Evolutionary conservation across 2,329 filamentous ascomycete genomes (phyloP).

Genomic region (Leptographium wingfieldii): DNA sequence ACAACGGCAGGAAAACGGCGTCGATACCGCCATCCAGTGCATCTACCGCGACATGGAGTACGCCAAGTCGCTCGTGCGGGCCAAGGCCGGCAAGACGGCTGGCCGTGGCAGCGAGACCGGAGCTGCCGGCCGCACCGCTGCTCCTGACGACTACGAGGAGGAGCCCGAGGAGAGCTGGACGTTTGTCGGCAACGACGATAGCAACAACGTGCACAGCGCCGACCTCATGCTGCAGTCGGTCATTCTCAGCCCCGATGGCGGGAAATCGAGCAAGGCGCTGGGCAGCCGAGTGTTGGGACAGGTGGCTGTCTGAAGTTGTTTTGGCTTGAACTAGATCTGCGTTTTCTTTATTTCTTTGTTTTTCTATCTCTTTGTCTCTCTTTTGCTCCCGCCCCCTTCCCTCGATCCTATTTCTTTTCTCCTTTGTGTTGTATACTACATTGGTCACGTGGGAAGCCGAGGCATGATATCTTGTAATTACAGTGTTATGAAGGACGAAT

Average conservation of each 20-base stretch:
- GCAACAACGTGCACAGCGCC: constrained; percentile 4
- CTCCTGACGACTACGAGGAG: constrained; percentile 40
- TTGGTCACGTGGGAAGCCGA: too few species aligned
- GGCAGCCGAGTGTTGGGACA: neutral
- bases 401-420: too few species aligned
- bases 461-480: neutral
- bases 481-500: neutral
- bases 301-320: neutral
- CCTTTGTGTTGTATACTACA: too few species aligned
- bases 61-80: constrained; percentile 69
- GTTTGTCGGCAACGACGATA: constrained; percentile 49
- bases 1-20: constrained; percentile 66
- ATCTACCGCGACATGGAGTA: constrained; percentile 95
- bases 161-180: constrained; percentile 83
- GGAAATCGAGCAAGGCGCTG: neutral
- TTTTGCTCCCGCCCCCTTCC: neutral
- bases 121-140: constrained; percentile 32
- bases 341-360: neutral
- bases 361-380: neutral
- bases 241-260: neutral
- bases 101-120: constrained; percentile 10
- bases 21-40: constrained; percentile 78
- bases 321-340: neutral
- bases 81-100: constrained; percentile 36
- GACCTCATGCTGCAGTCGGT: constrained; percentile 4